Evolutionary conservation across 2,329 filamentous ascomycete genomes (phyloP).

Genomic region (Phialophora macrospora): DNA sequence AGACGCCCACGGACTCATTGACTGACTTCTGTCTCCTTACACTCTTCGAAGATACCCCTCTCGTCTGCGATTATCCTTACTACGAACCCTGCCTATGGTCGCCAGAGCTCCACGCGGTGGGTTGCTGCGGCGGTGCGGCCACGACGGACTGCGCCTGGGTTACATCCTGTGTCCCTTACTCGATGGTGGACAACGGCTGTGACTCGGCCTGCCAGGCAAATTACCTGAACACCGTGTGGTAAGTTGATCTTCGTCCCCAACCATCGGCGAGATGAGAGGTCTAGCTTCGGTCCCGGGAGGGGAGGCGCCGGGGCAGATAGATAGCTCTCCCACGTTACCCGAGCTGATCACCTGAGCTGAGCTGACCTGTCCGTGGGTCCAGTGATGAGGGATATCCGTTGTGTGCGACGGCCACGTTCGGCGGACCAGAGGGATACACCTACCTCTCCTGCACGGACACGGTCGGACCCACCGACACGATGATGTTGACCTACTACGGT

Average conservation of each 20-base stretch:
- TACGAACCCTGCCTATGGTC: constrained; percentile 19
- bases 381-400: constrained; percentile 11
- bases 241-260: neutral
- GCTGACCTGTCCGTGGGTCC: no score
- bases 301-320: no score
- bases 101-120: constrained; percentile 17
- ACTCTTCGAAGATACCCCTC: constrained; percentile 7
- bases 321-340: no score
- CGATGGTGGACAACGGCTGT: constrained; percentile 20
- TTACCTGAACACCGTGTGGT: constrained; percentile 21
- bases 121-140: constrained; percentile 13
- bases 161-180: constrained; percentile 20
- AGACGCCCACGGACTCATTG: neutral
- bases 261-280: no score
- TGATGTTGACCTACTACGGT: constrained; percentile 18
- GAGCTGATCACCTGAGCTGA: neutral
- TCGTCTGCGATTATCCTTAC: constrained; percentile 19
- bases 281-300: no score
- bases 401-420: constrained; percentile 24
- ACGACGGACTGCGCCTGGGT: constrained; percentile 21
- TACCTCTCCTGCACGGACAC: constrained; percentile 22
- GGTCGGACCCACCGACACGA: constrained; percentile 17
- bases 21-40: neutral
- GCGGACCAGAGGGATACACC: constrained; percentile 19
- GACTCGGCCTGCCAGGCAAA: constrained; percentile 21